phyloP scores from a whole-genome alignment of 164 flowering plant species.

The Tetrastigma voinierianum region DNA sequence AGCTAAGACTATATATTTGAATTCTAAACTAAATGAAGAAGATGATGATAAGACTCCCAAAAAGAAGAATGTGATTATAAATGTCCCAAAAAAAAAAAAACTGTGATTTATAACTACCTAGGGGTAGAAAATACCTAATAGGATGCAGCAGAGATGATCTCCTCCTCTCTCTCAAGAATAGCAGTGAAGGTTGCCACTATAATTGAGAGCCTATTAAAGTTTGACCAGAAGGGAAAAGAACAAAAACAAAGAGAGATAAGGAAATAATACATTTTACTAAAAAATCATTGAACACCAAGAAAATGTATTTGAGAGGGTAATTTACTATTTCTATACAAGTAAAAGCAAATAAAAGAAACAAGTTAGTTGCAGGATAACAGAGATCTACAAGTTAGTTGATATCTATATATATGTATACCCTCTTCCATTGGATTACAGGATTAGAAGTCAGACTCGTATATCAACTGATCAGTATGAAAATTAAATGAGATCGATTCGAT shows the following conservation, averaged over 20 bases:
- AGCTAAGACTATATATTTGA: too few species aligned
- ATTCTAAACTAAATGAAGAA: too few species aligned
- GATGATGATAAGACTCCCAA: too few species aligned
- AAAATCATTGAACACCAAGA: too few species aligned
- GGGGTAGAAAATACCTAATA: slow-evolving; percentile 36
- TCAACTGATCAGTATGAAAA: too few species aligned
- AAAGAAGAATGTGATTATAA: too few species aligned
- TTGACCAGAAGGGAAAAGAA: slow-evolving; percentile 26
- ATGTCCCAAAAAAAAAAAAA: neutral
- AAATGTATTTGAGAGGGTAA: neutral
- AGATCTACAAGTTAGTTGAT: too few species aligned
- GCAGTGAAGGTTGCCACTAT: slow-evolving; percentile 52
- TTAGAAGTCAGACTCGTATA: too few species aligned
- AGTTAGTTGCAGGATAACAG: neutral
- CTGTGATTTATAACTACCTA: neutral
- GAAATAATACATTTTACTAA: neutral
- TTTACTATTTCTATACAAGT: neutral
- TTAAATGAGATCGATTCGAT: too few species aligned
- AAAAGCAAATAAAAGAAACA: neutral
- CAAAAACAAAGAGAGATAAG: neutral
- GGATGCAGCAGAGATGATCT: slow-evolving; percentile 60
- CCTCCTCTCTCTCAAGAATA: slow-evolving; percentile 56
- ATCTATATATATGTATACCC: too few species aligned
- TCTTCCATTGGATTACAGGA: too few species aligned
- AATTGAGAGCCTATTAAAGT: slow-evolving; percentile 56